Conservation (phyloP, 805 yeast genomes). For the Yarrowia divulgata region DNA sequence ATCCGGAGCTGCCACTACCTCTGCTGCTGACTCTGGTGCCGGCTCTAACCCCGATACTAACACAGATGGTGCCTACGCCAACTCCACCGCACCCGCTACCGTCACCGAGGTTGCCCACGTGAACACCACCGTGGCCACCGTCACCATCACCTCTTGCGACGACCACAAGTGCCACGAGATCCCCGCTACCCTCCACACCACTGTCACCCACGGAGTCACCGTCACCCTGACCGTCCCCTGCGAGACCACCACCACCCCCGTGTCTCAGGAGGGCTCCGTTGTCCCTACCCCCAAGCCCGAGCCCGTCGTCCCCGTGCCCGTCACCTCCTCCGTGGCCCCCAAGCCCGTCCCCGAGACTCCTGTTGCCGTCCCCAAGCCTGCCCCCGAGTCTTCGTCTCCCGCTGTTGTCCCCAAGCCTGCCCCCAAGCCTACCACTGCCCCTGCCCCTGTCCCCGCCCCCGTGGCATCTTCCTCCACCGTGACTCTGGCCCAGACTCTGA, state of each 20-base stretch:
- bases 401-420: neutral
- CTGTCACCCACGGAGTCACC: constrained; percentile 21
- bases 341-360: constrained; percentile 5
- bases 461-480: constrained; percentile 6
- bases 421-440: constrained; percentile 2
- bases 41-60: constrained; percentile 3
- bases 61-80: constrained; percentile 4
- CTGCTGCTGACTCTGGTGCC: neutral
- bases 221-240: constrained; percentile 28
- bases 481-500: constrained; percentile 8
- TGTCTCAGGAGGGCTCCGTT: neutral
- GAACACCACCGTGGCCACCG: constrained; percentile 31
- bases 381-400: neutral
- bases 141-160: constrained; percentile 33
- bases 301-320: neutral
- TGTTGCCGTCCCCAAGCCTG: neutral
- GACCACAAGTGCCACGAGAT: constrained; percentile 30
- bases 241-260: constrained; percentile 13
- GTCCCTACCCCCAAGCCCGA: neutral
- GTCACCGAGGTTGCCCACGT: neutral
- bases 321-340: neutral
- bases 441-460: neutral
- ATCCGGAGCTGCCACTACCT: neutral
- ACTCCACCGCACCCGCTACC: constrained; percentile 1
- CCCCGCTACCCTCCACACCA: constrained; percentile 31